Base-by-base conservation (phyloP, 1,284 basidiomycete species). In the Irpex sp. region DNA sequence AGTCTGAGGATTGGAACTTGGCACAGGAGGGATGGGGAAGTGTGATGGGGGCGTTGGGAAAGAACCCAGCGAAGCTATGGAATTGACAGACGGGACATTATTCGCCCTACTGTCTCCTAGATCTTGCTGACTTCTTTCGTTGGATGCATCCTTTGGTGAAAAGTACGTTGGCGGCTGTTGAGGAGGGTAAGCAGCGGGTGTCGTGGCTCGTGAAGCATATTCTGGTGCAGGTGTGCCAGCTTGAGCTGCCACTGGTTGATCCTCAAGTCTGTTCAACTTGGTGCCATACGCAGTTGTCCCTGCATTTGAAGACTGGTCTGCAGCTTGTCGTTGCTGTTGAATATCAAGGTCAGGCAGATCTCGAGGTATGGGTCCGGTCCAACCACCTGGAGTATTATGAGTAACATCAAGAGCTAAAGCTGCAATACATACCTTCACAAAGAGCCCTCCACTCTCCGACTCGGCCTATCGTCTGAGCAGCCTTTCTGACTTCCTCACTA, bases 41-140 rank as follows among this genome's bases (percentile, higher is more conserved):
- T 90, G 88, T 0, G 83, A 84, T 0, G 89, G 89, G 15, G 89
- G 89, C 1, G 81, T 74, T 17, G 89, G 89, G 72, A 91, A 92
- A 0, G 85, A 85, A 26, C 86, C 88, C 19, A 91, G 76, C 1
- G 88, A 87, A 15, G 86, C 80, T 17, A 90, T 79, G 26, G 87
- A 68, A 26, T 70, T 69, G 2, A 65, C 53, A 9, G 63, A 61
- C 11, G 46, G 58, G 43, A 60, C 55, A 46, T 57, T 35, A 37
- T 62, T 60, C 5, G 59, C 26, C 26, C 26, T 21, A 11, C 7
- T 46, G 58, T 61, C 60, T 19, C 59, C 63, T 11, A 39, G 19
- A 4, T 62, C 58, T 49, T 43, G 57, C 57, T 19, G 37, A 4
- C 31, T 37, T 13, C 6, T 31, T 15, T 13, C 5, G 39, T 43